These are phyloP conservation scores for Garcia nutans DNA, from an alignment of 345 rosid species.

Conservation along the genomic window DNA sequence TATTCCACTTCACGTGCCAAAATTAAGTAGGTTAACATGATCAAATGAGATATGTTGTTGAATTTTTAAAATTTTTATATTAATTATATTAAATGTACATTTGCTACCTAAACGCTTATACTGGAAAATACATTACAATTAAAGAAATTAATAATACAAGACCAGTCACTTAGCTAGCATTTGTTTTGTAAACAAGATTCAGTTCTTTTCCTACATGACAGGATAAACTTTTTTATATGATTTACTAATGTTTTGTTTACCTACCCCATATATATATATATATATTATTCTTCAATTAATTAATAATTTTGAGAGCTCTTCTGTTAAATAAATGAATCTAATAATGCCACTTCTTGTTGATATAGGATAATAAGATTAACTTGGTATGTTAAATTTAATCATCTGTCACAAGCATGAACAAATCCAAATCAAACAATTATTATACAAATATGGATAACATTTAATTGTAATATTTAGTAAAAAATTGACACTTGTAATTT, in stretches of 20 bases:
- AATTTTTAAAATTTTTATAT: neutral
- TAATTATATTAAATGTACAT: too few relatives aligned
- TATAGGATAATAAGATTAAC: constrained; percentile 1
- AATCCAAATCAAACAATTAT: too few relatives aligned
- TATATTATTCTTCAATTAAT: too few relatives aligned
- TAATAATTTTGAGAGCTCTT: neutral
- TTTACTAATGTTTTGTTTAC: constrained; percentile 4
- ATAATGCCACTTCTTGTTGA: neutral
- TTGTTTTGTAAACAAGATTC: neutral
- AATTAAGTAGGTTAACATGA: constrained; percentile 8
- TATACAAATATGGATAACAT: too few relatives aligned
- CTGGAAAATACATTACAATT: too few relatives aligned
- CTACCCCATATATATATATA: neutral
- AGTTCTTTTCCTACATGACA: neutral
- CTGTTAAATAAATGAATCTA: neutral
- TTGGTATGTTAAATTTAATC: neutral
- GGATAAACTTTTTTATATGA: neutral
- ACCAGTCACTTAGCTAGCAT: neutral
- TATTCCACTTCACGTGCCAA: constrained; percentile 13
- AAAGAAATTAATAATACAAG: too few relatives aligned
- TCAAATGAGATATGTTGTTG: neutral
- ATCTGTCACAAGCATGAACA: too few relatives aligned
- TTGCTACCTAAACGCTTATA: too few relatives aligned
- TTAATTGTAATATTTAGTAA: too few relatives aligned
- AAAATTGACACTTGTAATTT: too few relatives aligned